Percentiles rank a stretch among this genome's conserved stretches.
Evolutionary conservation across 345 rosid species (phyloP).

Genomic region (Jatropha curcas): DNA sequence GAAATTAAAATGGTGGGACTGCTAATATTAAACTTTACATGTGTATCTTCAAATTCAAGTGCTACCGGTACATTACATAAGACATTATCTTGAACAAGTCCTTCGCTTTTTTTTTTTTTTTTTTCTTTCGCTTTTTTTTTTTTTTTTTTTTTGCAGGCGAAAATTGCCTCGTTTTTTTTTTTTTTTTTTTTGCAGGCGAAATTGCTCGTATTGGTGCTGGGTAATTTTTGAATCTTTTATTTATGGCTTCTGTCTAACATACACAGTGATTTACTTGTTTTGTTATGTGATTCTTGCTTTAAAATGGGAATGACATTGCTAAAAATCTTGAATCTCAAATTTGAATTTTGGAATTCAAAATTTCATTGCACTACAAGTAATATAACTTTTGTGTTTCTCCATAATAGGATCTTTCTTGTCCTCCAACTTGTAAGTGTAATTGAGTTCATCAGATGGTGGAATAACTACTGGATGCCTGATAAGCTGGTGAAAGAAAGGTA

Average conservation of each 20-base stretch:
- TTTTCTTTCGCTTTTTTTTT: too few relatives aligned
- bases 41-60: not conserved
- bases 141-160: too few relatives aligned
- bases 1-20: not conserved
- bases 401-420: conserved; percentile 63
- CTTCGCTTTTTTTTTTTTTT: too few relatives aligned
- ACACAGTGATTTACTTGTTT: not conserved
- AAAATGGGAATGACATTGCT: not conserved
- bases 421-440: conserved; percentile 86
- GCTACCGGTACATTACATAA: too few relatives aligned
- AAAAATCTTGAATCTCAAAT: not conserved
- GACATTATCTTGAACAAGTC: too few relatives aligned
- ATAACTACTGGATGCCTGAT: conserved; percentile 74
- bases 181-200: conserved; percentile 64
- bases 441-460: conserved; percentile 92
- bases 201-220: conserved; percentile 86
- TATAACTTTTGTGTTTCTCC: not conserved
- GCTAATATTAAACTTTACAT: not conserved
- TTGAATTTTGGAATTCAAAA: not conserved
- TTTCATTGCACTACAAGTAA: not conserved
- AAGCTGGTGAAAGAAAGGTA: conserved; percentile 61
- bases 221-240: conserved; percentile 42
- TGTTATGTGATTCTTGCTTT: not conserved
- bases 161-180: too few relatives aligned
- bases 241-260: not conserved